phyloP scores from a whole-genome alignment of 495 filamentous ascomycete genomes.

The Amorphotheca resinae region DNA sequence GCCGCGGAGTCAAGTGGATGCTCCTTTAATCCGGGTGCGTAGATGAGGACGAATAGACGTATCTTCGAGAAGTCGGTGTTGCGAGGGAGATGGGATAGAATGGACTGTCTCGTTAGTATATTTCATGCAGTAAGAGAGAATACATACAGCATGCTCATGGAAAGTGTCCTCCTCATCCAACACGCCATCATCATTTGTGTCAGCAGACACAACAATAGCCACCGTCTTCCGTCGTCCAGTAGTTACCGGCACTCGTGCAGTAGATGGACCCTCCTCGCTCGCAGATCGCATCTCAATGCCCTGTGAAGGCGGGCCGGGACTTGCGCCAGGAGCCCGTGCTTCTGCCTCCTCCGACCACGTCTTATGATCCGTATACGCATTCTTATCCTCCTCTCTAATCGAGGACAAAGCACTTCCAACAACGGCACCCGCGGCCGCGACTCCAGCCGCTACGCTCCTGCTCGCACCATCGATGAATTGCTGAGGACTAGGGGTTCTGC shows the following conservation, averaged over 20 bases:
- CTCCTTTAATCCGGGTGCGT: slow-evolving; percentile 67
- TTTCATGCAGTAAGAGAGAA: not conserved
- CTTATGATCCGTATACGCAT: slow-evolving; percentile 68
- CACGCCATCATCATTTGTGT: slow-evolving; percentile 42
- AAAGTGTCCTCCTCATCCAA: slow-evolving; percentile 50
- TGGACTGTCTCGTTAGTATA: slow-evolving; percentile 44
- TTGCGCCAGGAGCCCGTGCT: slow-evolving; percentile 9
- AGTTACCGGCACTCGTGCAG: slow-evolving; percentile 16
- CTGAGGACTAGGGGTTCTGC: slow-evolving; percentile 79
- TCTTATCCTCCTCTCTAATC: slow-evolving; percentile 73
- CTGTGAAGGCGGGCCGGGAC: slow-evolving; percentile 6
- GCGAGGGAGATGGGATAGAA: slow-evolving; percentile 75
- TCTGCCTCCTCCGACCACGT: slow-evolving; percentile 77
- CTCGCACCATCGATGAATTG: slow-evolving; percentile 72
- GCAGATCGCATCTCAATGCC: slow-evolving; percentile 18
- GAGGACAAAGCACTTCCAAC: slow-evolving; percentile 69
- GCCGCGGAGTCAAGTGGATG: slow-evolving; percentile 35
- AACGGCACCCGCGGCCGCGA: slow-evolving; percentile 72
- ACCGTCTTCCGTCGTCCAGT: slow-evolving; percentile 57
- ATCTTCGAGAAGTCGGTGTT: slow-evolving; percentile 53
- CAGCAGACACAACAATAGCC: slow-evolving; percentile 74
- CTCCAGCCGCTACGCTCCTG: slow-evolving; percentile 60
- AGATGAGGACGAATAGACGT: slow-evolving; percentile 78
- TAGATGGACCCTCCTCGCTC: slow-evolving; percentile 2
- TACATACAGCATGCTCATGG: slow-evolving; percentile 70